A percentile compares a stretch with the other conserved stretches of the same genome.
Evolutionary conservation across 495 filamentous ascomycete genomes (phyloP).

Genomic region (Clohesyomyces aquaticus): DNA sequence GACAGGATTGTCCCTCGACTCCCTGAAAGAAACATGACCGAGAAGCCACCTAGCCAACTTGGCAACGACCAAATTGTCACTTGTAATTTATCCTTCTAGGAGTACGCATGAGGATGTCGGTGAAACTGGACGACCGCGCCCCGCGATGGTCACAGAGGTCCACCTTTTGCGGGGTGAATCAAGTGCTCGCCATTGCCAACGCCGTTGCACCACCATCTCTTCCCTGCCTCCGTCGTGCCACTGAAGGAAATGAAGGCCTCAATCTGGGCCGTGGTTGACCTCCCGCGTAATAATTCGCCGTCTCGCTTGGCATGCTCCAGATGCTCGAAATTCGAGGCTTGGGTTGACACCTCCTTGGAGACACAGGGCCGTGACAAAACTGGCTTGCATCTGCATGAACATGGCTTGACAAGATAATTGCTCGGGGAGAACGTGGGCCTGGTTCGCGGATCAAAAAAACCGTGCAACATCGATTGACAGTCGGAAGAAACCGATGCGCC

Average conservation of each 20-base stretch:
- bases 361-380: no score
- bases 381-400: no score
- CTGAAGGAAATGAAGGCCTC: background rate
- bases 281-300: background rate
- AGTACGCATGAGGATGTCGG: slow-evolving; percentile 7
- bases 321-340: background rate
- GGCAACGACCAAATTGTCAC: no score
- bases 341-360: background rate
- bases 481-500: no score
- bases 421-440: no score
- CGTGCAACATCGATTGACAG: no score
- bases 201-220: background rate
- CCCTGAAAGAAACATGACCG: background rate
- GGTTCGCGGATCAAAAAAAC: no score
- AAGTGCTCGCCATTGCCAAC: background rate
- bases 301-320: background rate
- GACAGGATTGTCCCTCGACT: no score
- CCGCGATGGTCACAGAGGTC: slow-evolving; percentile 12
- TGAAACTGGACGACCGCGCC: slow-evolving; percentile 21
- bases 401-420: no score
- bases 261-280: background rate
- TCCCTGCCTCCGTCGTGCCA: slow-evolving; percentile 1
- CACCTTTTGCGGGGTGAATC: slow-evolving; percentile 1
- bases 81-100: background rate
- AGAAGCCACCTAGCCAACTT: background rate